Evolutionary conservation across 2,329 filamentous ascomycete species (phyloP).

Genomic region (Venturia pyrina): DNA sequence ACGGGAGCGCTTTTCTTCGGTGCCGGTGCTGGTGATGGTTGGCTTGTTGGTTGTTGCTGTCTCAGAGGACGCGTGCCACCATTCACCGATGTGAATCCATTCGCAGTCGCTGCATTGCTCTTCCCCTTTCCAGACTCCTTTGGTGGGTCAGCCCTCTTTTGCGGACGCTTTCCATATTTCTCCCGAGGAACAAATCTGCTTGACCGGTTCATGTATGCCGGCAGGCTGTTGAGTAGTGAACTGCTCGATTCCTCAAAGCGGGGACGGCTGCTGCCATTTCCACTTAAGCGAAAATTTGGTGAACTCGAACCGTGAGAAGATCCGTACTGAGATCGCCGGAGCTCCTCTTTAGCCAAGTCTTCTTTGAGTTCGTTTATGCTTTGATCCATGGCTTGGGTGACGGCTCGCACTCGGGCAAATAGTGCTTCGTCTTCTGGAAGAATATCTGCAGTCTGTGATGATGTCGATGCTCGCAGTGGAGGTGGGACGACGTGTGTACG

Average conservation of each 20-base stretch:
- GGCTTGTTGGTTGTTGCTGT: background rate
- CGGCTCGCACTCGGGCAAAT: background rate
- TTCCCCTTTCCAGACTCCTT: background rate
- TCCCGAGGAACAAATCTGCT: slow-evolving; percentile 13
- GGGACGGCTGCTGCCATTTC: background rate
- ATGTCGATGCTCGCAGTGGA: background rate
- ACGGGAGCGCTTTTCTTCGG: background rate
- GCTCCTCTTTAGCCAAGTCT: background rate
- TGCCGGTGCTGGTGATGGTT: background rate
- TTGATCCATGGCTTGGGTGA: slow-evolving; percentile 1
- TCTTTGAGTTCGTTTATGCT: slow-evolving; percentile 4
- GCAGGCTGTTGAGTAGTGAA: background rate
- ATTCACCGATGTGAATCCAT: background rate
- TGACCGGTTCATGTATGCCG: background rate
- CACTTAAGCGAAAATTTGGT: background rate
- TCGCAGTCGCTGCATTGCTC: background rate
- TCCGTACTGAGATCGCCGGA: background rate
- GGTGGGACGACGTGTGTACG: background rate
- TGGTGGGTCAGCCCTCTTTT: background rate
- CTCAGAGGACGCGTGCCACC: background rate
- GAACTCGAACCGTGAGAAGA: background rate
- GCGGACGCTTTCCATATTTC: slow-evolving; percentile 9
- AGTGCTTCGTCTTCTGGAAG: slow-evolving; percentile 10
- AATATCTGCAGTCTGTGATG: background rate
- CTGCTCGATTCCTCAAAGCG: background rate